phyloP scores from a whole-genome alignment of 73 alveolate genomes.

The Uronychia binucleata region DNA sequence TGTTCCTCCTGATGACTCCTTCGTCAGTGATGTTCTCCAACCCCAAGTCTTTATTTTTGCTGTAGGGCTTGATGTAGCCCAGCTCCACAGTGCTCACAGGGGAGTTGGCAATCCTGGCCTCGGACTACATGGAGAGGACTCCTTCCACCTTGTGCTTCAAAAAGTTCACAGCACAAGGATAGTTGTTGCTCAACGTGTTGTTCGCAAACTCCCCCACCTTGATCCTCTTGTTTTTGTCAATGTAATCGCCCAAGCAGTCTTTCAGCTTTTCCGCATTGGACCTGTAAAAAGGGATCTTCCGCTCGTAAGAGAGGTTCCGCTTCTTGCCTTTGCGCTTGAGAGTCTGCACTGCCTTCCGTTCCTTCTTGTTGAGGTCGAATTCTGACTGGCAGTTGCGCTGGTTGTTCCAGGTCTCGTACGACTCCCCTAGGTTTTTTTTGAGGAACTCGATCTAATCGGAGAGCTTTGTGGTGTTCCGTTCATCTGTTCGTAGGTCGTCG shows the following conservation, averaged over 20 bases:
- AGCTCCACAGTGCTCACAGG: background rate
- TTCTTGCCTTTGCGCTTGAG: background rate
- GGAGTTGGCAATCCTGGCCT: background rate
- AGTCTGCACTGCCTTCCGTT: background rate
- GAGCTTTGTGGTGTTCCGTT: background rate
- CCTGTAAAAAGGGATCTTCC: background rate
- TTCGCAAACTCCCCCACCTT: background rate
- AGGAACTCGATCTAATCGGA: background rate
- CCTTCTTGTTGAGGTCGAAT: background rate
- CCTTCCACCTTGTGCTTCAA: background rate
- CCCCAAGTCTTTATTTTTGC: background rate
- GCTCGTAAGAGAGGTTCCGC: background rate
- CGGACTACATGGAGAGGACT: background rate
- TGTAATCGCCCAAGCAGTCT: background rate
- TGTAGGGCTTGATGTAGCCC: background rate
- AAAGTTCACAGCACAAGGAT: background rate
- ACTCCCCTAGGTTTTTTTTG: background rate
- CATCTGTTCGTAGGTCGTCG: background rate
- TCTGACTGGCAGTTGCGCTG: background rate
- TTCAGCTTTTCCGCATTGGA: background rate
- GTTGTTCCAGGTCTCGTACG: background rate
- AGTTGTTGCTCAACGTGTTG: background rate
- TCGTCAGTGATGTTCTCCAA: background rate
- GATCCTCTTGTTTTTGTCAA: background rate
- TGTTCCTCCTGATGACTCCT: background rate